These are phyloP conservation scores for Eimeria brunetti DNA, from an alignment of 169 alveolate species.

Conservation along the genomic window DNA sequence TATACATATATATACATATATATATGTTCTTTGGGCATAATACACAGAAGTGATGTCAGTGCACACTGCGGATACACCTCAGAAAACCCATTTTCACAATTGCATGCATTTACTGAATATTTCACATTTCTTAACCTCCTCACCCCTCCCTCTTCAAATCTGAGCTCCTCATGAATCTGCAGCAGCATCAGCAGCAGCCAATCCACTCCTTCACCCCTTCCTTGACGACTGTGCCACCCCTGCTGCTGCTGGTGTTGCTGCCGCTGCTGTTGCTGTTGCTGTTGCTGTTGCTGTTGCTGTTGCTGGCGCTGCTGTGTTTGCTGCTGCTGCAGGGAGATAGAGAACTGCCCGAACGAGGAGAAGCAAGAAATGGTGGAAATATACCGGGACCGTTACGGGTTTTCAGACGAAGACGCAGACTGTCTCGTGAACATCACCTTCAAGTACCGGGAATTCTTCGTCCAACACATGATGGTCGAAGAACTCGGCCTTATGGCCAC, in stretches of 20 bases:
- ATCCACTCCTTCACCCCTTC: too few species aligned
- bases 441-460: slow-evolving; percentile 90
- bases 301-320: slow-evolving; percentile 5
- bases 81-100: too few species aligned
- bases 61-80: not conserved
- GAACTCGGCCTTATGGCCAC: slow-evolving; percentile 91
- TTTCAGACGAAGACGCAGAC: slow-evolving; percentile 91
- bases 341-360: slow-evolving; percentile 93
- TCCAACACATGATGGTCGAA: slow-evolving; percentile 95
- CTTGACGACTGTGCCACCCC: too few species aligned
- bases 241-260: not conserved
- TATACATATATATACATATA: too few species aligned
- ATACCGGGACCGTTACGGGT: slow-evolving; percentile 90
- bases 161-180: too few species aligned
- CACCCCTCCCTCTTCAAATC: too few species aligned
- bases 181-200: too few species aligned
- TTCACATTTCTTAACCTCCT: too few species aligned
- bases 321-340: slow-evolving; percentile 89
- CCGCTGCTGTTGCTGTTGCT: not conserved
- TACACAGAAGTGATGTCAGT: too few species aligned
- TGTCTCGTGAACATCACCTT: slow-evolving; percentile 91
- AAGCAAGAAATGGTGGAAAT: slow-evolving; percentile 92
- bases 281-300: too few species aligned
- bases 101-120: not conserved
- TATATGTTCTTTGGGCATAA: too few species aligned